A percentile compares a stretch with the other conserved stretches of the same genome.
Conservation (phyloP, 768 basidiomycete genomes). For the Rhodocollybia butyracea region DNA sequence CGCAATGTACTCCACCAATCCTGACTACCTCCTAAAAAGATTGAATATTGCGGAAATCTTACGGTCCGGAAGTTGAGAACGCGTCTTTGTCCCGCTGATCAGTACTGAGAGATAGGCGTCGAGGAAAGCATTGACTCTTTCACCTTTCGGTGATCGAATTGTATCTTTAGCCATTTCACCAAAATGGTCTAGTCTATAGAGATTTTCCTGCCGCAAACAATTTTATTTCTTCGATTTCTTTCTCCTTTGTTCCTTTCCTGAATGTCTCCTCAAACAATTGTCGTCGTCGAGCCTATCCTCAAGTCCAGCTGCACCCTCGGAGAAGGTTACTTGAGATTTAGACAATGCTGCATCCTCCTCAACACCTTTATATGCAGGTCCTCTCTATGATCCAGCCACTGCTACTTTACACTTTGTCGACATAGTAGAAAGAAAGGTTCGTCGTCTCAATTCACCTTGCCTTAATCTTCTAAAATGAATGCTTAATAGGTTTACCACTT, state of each 20-base stretch:
- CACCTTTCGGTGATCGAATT: conserved; percentile 5
- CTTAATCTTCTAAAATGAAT: neutral
- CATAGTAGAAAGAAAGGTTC: conserved; percentile 52
- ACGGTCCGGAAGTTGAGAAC: conserved; percentile 1
- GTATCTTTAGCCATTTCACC: neutral
- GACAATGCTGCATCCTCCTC: neutral
- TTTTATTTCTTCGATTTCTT: conserved; percentile 5
- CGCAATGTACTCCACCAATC: conserved; percentile 33
- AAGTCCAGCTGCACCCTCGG: conserved; percentile 54
- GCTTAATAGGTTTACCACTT: conserved; percentile 48
- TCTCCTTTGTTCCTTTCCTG: conserved; percentile 10
- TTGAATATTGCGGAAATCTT: neutral
- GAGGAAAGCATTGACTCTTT: neutral
- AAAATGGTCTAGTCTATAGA: conserved; percentile 3
- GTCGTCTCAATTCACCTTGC: neutral
- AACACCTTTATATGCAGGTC: conserved; percentile 37
- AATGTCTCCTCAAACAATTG: conserved; percentile 26
- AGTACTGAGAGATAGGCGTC: neutral
- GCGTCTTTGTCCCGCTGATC: conserved; percentile 1
- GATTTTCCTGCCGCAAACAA: neutral
- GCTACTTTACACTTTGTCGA: conserved; percentile 66
- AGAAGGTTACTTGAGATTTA: conserved; percentile 43
- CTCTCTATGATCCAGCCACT: conserved; percentile 55
- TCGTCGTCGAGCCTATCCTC: conserved; percentile 45
- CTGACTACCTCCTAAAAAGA: neutral